Base-by-base conservation (phyloP, 192 early-diverging fungal genomes). In the Coemansia aciculifera region DNA sequence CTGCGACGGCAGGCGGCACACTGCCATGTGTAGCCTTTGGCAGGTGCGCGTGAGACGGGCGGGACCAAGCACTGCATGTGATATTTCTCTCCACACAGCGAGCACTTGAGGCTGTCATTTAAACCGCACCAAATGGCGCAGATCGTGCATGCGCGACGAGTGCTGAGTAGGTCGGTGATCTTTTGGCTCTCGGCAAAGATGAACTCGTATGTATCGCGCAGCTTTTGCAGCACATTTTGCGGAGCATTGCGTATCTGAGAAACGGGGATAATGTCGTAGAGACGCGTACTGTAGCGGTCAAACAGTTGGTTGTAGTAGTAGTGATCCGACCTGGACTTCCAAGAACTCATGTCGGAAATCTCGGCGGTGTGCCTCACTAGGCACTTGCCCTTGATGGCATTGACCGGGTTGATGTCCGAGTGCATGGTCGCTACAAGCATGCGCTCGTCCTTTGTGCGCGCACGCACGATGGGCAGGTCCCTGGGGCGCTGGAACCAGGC, bases 271-370 rank as follows among this genome's bases (percentile, higher is more conserved):
- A 95, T 92, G 66, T 97, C 95, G 75, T 94, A 95, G 11, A 93
- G 77, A 8, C 93, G 89, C 38, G 90, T 89, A 27, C 90, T 96
- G 82, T 93, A 95, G 32, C 94, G 88, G 74, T 97, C 95, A 66
- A 93, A 97, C 17, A 97, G 84, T 71, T 94, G 93, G 51, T 87
- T 77, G 75, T 91, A 97, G 68, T 93, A 95, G 76, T 94, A 97
- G 73, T 87, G 85, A 72, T 95, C 90, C 1, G 89, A 85, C 32
- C 59, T 48, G 12, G 56, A 31, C 64, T 80, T 79, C 79, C 80
- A 85, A 7, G 69, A 61, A 27, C 17, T 48, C 17, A 79, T 56
- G 63, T 82, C 72, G n/a, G 49, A 23, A 37, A 83, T 79, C 21
- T 83, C 74, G 13, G 69, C 54, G 0, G 62, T 63, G 65, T 97